Conservation (phyloP, 1,284 basidiomycete species). For the Moesziomyces parantarcticus region DNA sequence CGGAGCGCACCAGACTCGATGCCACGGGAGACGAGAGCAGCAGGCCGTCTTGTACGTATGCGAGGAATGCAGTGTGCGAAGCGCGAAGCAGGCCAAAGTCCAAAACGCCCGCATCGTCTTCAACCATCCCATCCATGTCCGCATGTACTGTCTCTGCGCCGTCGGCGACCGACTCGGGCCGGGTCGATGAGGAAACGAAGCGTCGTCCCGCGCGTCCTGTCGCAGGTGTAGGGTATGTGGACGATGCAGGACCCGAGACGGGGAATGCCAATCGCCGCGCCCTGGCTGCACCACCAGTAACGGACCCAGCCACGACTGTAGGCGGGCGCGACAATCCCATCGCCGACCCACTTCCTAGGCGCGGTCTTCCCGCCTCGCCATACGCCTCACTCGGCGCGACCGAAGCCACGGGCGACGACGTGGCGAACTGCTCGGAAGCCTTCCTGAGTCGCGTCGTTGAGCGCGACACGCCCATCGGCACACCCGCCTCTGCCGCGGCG, state of each 20-base stretch:
- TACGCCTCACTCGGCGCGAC: conserved; percentile 28
- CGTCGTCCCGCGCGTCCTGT: conserved; percentile 21
- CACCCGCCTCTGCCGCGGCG: neutral
- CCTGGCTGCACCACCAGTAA: conserved; percentile 6
- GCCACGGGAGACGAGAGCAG: conserved; percentile 76
- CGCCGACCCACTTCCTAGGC: conserved; percentile 19
- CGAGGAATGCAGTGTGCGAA: conserved; percentile 83
- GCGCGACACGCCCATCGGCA: neutral
- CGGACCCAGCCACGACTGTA: conserved; percentile 10
- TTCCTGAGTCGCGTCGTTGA: conserved; percentile 7
- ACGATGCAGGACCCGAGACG: conserved; percentile 38
- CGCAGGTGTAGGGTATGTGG: conserved; percentile 6
- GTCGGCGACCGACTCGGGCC: conserved; percentile 29
- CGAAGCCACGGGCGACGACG: conserved; percentile 20
- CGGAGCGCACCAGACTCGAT: conserved; percentile 75
- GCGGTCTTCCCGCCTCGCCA: conserved; percentile 17
- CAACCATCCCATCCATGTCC: conserved; percentile 46
- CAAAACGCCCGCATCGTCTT: conserved; percentile 17
- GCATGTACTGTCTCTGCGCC: conserved; percentile 25
- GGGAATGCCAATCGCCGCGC: conserved; percentile 30
- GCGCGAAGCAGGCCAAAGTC: conserved; percentile 85
- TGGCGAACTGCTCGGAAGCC: conserved; percentile 18
- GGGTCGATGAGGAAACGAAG: conserved; percentile 34
- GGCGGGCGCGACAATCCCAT: conserved; percentile 16
- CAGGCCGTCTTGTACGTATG: conserved; percentile 81